phyloP scores from a whole-genome alignment of 2,329 filamentous ascomycete species.

The Lasiodiplodia citricola region DNA sequence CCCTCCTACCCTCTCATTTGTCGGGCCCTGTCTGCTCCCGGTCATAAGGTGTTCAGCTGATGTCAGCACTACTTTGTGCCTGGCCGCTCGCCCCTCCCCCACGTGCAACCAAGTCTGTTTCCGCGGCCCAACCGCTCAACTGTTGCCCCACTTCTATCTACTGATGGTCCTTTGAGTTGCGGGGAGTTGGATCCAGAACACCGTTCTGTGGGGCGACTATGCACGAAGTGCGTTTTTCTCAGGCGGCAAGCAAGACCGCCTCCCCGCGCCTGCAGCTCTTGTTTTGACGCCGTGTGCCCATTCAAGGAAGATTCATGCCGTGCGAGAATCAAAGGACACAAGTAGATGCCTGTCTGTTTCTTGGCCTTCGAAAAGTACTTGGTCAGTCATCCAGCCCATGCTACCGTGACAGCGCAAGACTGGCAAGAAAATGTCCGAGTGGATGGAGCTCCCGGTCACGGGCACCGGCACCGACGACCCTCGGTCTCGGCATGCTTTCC shows the following conservation, averaged over 20 bases:
- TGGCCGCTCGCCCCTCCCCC: background rate
- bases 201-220: background rate
- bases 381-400: background rate
- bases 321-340: background rate
- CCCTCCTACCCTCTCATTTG: background rate
- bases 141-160: background rate
- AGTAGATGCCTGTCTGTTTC: too few relatives aligned
- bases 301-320: background rate
- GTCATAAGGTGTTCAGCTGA: background rate
- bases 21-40: background rate
- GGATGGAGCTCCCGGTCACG: background rate
- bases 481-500: background rate
- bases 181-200: background rate
- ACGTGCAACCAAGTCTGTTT: background rate
- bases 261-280: too few relatives aligned
- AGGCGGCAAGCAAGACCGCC: background rate
- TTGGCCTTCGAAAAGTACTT: background rate
- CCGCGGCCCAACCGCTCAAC: background rate
- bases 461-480: background rate
- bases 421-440: background rate
- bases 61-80: conserved; percentile 2
- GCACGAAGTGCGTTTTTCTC: background rate
- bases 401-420: background rate
- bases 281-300: too few relatives aligned
- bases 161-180: background rate